phyloP scores from a whole-genome alignment of 2,329 filamentous ascomycete genomes.

The Aspergillus sp. region DNA sequence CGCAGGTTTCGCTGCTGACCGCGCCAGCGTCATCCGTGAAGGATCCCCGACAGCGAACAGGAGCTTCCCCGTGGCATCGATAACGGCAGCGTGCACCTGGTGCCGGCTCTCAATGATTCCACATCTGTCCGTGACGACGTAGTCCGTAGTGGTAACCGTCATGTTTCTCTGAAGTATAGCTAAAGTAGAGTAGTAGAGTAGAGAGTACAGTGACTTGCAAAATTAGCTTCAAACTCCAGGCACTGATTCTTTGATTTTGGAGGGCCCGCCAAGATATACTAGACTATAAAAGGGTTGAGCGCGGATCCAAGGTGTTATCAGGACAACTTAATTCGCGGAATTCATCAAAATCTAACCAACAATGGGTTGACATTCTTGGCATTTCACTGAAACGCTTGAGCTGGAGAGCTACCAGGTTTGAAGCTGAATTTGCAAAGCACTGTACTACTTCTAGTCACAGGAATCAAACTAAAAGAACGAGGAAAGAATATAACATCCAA shows the following conservation, averaged over 20 bases:
- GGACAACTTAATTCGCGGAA: no score
- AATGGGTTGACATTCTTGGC: no score
- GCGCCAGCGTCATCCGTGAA: slow-evolving; percentile 41
- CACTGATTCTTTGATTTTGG: no score
- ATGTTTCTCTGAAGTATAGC: not conserved
- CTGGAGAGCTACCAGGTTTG: no score
- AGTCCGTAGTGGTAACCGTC: slow-evolving; percentile 8
- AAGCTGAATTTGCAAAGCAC: no score
- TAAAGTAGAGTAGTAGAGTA: not conserved
- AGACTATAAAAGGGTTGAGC: no score
- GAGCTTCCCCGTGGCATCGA: slow-evolving; percentile 39
- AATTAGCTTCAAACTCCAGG: no score
- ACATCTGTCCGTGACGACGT: slow-evolving; percentile 39
- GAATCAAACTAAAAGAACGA: not conserved
- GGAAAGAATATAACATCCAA: not conserved
- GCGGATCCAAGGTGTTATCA: no score
- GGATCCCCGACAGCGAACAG: slow-evolving; percentile 45
- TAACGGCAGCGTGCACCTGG: slow-evolving; percentile 44
- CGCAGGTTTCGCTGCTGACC: slow-evolving; percentile 49
- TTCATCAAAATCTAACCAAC: no score
- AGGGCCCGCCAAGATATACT: no score
- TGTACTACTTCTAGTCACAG: not conserved
- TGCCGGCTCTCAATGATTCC: slow-evolving; percentile 47
- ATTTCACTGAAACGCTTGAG: no score
- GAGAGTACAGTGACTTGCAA: no score